phyloP scores from a whole-genome alignment of 2,329 filamentous ascomycete genomes.

The Neofusicoccum parvum region DNA sequence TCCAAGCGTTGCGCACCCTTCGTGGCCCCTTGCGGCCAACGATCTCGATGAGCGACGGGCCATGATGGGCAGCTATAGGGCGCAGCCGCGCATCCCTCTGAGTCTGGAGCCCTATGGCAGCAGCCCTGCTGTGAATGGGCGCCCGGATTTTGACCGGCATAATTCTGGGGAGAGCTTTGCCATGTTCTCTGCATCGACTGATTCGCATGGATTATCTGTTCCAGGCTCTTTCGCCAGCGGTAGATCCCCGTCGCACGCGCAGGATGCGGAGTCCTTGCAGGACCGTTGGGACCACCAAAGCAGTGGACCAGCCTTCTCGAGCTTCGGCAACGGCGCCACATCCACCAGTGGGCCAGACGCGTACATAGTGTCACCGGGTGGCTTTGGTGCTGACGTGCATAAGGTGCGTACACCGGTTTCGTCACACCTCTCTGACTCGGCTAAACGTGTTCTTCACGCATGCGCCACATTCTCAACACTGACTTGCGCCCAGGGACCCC shows the following conservation, averaged over 20 bases:
- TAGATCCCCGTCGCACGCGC: conserved; percentile 29
- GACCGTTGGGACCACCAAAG: conserved; percentile 32
- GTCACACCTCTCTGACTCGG: conserved; percentile 13
- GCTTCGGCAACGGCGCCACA: conserved; percentile 33
- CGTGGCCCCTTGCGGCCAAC: conserved; percentile 31
- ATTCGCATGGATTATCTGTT: conserved; percentile 56
- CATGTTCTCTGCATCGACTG: conserved; percentile 65
- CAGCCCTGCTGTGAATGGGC: conserved; percentile 39
- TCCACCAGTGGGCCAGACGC: conserved; percentile 16
- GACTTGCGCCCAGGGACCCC: conserved; percentile 19
- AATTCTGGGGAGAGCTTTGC: conserved; percentile 64
- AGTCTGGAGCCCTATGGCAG: conserved; percentile 49
- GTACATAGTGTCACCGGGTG: conserved; percentile 17
- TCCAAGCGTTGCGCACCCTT: conserved; percentile 9
- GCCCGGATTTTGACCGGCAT: conserved; percentile 49
- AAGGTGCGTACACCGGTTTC: conserved; percentile 20
- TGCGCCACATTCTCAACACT: conserved; percentile 17
- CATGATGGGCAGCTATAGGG: conserved; percentile 49
- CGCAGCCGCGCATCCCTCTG: conserved; percentile 52
- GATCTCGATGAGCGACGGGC: conserved; percentile 42
- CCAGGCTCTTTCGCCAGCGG: conserved; percentile 52
- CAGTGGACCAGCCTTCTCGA: conserved; percentile 30
- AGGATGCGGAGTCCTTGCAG: conserved; percentile 30
- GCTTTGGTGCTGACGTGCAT: conserved; percentile 19
- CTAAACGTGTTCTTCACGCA: conserved; percentile 18